phyloP scores from a whole-genome alignment of 768 basidiomycete species.

The Sarcodon aspratus region DNA sequence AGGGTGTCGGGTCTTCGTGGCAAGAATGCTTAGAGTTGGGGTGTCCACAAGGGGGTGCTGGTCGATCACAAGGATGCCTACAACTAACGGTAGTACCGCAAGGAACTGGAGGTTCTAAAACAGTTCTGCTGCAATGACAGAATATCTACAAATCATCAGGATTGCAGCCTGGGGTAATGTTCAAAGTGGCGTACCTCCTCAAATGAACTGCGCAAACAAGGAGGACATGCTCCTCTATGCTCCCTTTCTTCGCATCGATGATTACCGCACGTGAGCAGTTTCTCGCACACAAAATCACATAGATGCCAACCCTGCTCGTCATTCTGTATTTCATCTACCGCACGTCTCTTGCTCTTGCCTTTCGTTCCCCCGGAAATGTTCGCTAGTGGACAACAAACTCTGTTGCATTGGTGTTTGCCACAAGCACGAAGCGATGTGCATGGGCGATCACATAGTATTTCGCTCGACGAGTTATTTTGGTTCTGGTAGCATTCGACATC shows the following conservation, averaged over 20 bases:
- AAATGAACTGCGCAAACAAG: slow-evolving; percentile 82
- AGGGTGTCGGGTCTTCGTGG: slow-evolving; percentile 57
- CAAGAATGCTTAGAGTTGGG: slow-evolving; percentile 68
- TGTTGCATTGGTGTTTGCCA: slow-evolving; percentile 76
- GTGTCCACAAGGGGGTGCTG: slow-evolving; percentile 74
- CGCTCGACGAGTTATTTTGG: slow-evolving; percentile 24
- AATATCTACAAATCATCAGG: slow-evolving; percentile 33
- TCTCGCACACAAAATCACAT: slow-evolving; percentile 76
- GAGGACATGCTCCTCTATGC: slow-evolving; percentile 72
- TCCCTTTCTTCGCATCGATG: slow-evolving; percentile 74
- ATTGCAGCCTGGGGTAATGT: not conserved
- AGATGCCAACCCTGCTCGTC: slow-evolving; percentile 66
- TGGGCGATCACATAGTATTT: slow-evolving; percentile 70
- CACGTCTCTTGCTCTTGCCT: slow-evolving; percentile 50
- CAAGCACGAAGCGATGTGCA: slow-evolving; percentile 75
- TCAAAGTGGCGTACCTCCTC: slow-evolving; percentile 56
- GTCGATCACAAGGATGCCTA: slow-evolving; percentile 65
- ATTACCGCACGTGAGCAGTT: slow-evolving; percentile 60
- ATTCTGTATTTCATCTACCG: slow-evolving; percentile 29
- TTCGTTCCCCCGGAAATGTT: slow-evolving; percentile 40
- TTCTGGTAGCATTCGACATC: slow-evolving; percentile 40
- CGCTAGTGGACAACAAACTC: slow-evolving; percentile 85
- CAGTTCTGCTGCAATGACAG: slow-evolving; percentile 80
- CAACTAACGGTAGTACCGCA: slow-evolving; percentile 80
- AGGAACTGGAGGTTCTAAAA: slow-evolving; percentile 79